Evolutionary conservation across 257 asterid genomes (phyloP), one percentile per base, ranked within the genome.

Genomic region (Ajuga chamaepitys): DNA sequence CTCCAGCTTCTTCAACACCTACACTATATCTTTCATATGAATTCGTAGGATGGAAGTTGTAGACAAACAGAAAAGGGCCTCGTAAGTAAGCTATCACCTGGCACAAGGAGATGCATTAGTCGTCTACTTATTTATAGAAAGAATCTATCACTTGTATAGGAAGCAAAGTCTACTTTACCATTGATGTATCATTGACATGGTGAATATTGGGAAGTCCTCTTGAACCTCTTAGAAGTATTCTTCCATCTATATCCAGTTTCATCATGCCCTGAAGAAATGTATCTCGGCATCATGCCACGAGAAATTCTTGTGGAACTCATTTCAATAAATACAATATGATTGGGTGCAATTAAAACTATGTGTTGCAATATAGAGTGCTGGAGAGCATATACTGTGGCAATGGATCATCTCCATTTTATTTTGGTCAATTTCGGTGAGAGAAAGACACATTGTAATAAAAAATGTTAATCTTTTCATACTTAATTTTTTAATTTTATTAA

Each of bases 1-100:
- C 97, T 76, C 99, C 99, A 69, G 99, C 99, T 80, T 93, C 99
- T 75, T 86, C 97, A 61, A 89, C 99, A 42, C 98, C 97, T 55
- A 93, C 52, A 57, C 70, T 74, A 76, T 87, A 89, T 64, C 77
- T 79, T 56, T 77, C 87, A 60, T 89, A 80, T 65, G 96, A 82
- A 67, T 81, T 79, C 42, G 74, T 70, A 35, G 95, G 99, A 71
- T 93, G 97, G 61, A 93, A 93, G 79, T 89, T 93, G 89, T 87
- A 84, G 73, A 89, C 74, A 46, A 87, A 78, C 70, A 93, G 89
- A 70, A 78, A 78, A 42, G 96, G 95, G 20, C 99, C 99, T 70
- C 99, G 77, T 62, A 79, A 75, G 75, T 86, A 89, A 67, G 95
- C 78, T 76, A 93, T 80, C 75, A 84, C 96, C 99, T 93, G 95